phyloP scores from a whole-genome alignment of 805 yeast species.

The Candida suzukii region DNA sequence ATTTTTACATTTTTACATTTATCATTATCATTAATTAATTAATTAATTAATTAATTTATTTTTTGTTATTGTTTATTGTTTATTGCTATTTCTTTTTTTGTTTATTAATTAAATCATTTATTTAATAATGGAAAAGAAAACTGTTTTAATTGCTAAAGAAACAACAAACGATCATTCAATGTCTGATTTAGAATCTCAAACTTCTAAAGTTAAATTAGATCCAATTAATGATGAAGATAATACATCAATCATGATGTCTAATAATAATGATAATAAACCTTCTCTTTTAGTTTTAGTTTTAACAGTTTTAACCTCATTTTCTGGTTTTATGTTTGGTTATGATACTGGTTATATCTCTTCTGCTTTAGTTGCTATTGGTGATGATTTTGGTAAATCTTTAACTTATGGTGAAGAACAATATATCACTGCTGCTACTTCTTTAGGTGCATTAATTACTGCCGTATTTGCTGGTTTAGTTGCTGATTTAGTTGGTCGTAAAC shows the following conservation, averaged over 20 bases:
- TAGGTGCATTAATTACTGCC: constrained; percentile 85
- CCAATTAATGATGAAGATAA: constrained; percentile 44
- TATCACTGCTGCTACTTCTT: constrained; percentile 89
- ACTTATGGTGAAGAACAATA: constrained; percentile 79
- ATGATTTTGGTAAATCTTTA: constrained; percentile 57
- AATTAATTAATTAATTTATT: too few species aligned
- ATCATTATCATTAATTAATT: too few species aligned
- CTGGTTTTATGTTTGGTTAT: constrained; percentile 96
- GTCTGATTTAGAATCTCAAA: background rate
- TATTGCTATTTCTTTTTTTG: too few species aligned
- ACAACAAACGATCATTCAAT: background rate
- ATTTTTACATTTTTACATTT: too few species aligned
- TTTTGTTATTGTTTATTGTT: background rate
- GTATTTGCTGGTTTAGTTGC: constrained; percentile 75
- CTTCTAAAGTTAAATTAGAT: constrained; percentile 7
- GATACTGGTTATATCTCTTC: constrained; percentile 97
- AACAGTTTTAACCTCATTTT: constrained; percentile 76
- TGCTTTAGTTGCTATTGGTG: constrained; percentile 80
- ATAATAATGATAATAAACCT: constrained; percentile 45
- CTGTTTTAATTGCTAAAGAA: constrained; percentile 1
- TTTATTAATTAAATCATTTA: too few species aligned
- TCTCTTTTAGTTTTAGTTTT: constrained; percentile 59
- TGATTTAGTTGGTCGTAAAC: constrained; percentile 78
- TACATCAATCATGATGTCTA: constrained; percentile 38
- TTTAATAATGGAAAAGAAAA: background rate